Evolutionary conservation across 345 rosid genomes (phyloP).

Genomic region (Reutealis trisperma): DNA sequence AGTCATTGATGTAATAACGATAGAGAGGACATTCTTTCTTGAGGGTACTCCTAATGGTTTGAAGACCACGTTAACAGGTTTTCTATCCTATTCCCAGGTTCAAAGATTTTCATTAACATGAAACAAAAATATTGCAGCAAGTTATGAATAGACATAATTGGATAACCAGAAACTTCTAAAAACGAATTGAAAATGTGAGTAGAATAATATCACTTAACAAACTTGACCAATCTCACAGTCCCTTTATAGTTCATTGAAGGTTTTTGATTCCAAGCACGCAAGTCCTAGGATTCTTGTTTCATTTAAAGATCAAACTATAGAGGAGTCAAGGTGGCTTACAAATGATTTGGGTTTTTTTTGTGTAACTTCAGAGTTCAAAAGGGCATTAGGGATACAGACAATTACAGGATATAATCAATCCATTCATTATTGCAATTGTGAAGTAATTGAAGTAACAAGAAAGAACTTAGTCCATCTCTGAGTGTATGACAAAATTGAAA

Average conservation of each 20-base stretch:
- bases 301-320: neutral
- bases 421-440: too few species aligned
- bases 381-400: too few species aligned
- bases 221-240: neutral
- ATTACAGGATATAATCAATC: too few species aligned
- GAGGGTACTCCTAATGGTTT: too few species aligned
- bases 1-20: neutral
- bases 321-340: too few species aligned
- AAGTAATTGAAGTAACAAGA: too few species aligned
- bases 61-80: too few species aligned
- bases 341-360: too few species aligned
- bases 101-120: neutral
- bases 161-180: neutral
- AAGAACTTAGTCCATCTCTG: too few species aligned
- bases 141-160: neutral
- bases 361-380: too few species aligned
- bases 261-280: neutral
- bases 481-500: neutral
- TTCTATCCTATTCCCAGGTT: neutral
- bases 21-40: too few species aligned
- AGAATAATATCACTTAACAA: neutral
- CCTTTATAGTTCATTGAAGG: neutral
- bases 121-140: neutral
- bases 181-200: neutral
- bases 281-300: neutral